These are phyloP conservation scores for Hippophae rhamnoides DNA, from an alignment of 306 rosid species.

Conservation along the genomic window DNA sequence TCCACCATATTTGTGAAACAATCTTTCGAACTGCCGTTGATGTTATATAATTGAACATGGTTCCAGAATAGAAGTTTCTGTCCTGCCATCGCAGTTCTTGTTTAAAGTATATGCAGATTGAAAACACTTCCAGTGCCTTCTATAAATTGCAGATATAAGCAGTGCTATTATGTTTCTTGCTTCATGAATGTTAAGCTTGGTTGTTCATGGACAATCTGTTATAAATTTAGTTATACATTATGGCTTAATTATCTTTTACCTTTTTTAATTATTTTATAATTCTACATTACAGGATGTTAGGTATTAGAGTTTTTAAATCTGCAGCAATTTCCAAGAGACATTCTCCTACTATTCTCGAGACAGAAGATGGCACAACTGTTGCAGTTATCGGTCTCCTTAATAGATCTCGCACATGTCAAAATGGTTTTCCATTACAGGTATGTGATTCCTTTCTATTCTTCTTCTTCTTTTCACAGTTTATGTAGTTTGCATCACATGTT, in stretches of 20 bases:
- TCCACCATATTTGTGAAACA: too few species aligned
- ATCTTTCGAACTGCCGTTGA: too few species aligned
- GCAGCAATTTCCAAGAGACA: conserved; percentile 35
- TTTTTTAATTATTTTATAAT: not conserved
- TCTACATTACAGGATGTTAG: conserved; percentile 21
- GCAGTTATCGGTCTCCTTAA: conserved; percentile 25
- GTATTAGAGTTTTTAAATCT: conserved; percentile 24
- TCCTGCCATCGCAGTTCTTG: not conserved
- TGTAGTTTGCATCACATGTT: not conserved
- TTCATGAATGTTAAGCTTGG: too few species aligned
- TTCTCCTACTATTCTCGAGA: conserved; percentile 23
- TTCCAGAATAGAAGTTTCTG: not conserved
- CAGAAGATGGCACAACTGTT: conserved; percentile 31
- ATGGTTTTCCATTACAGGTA: conserved; percentile 35
- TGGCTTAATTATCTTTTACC: not conserved
- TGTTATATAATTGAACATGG: not conserved
- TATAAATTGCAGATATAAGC: not conserved
- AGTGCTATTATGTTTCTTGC: not conserved
- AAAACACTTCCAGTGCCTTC: not conserved
- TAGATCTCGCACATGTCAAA: conserved; percentile 28
- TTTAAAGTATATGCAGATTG: not conserved
- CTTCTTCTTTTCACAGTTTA: not conserved
- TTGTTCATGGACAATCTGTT: not conserved
- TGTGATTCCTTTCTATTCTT: not conserved
- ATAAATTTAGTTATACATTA: not conserved